Evolutionary conservation across 2,329 filamentous ascomycete species (phyloP), one percentile per base, ranked within the genome.

Genomic region (Colletotrichum sp.): DNA sequence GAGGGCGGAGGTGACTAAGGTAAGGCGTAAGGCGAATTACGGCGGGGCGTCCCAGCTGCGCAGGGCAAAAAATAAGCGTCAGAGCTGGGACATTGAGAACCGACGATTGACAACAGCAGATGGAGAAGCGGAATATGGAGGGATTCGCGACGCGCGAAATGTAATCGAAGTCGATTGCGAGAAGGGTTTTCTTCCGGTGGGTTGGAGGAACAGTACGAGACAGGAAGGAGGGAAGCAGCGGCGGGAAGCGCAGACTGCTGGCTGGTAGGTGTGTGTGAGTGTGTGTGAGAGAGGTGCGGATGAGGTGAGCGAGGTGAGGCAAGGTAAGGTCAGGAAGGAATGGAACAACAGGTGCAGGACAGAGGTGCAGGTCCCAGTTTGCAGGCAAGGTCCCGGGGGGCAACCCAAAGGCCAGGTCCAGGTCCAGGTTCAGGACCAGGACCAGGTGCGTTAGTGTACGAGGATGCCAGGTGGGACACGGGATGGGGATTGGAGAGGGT

Each of bases 41-140:
- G 72, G 67, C 72, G 69, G 68, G 71, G 74, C 74, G 66, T 71
- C 74, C 74, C 72, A 72, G 68, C 68, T 69, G 58, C 68, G 75
- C 67, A 73, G 13, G 61, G 73, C 73, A 70, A 57, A 70, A 55
- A 63, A 68, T 38, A 67, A 66, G 66, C 66, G 66, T 76, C 67
- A 76, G 28, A 64, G 65, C 73, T 63, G 60, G 76, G 65, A 69
- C 73, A 72, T 73, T 71, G 68, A 67, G 26, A 26, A 58, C 63
- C 43, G 73, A 36, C 55, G 18, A 38, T n/a, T 21, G 55, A 36
- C 36, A 55, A 24, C 55, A 34, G 28, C 26, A 43, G 32, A 63
- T 32, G 43, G 9, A 30, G 32, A 30, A 24, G 38, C n/a, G 69
- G 7, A 13, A 18, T 24, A 12, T 30, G 8, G n/a, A 55, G n/a